phyloP scores from a whole-genome alignment of 1,284 basidiomycete genomes.

The Mixia osmundae region DNA sequence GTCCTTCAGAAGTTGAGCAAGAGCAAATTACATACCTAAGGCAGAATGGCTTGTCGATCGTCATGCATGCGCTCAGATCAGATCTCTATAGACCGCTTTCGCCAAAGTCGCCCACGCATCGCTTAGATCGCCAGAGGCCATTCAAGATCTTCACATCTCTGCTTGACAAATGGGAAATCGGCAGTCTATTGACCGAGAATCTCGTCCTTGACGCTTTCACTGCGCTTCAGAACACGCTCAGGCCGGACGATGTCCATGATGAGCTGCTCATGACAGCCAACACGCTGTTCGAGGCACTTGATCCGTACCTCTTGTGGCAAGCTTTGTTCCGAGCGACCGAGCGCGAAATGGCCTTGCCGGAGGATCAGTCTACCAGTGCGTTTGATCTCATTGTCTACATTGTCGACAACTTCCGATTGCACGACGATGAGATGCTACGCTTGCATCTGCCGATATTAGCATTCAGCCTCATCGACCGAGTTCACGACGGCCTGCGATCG shows the following conservation, averaged over 20 bases:
- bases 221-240: slow-evolving; percentile 37
- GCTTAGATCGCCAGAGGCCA: slow-evolving; percentile 46
- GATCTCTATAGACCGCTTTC: slow-evolving; percentile 1
- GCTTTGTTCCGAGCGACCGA: slow-evolving; percentile 32
- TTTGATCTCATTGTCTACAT: slow-evolving; percentile 25
- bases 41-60: slow-evolving; percentile 39
- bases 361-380: too few species aligned
- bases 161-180: slow-evolving; percentile 92
- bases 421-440: slow-evolving; percentile 28
- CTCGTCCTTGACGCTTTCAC: slow-evolving; percentile 58
- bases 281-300: slow-evolving; percentile 76
- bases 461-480: slow-evolving; percentile 35
- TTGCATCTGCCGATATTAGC: slow-evolving; percentile 60
- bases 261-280: slow-evolving; percentile 67
- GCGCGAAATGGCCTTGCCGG: too few species aligned
- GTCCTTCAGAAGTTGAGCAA: slow-evolving; percentile 48
- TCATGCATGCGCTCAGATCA: slow-evolving; percentile 43
- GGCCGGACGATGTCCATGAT: slow-evolving; percentile 32
- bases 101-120: slow-evolving; percentile 31
- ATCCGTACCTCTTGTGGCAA: slow-evolving; percentile 70
- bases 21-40: slow-evolving; percentile 46
- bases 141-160: slow-evolving; percentile 90
- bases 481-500: slow-evolving; percentile 27
- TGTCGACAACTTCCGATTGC: slow-evolving; percentile 24
- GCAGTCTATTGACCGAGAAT: slow-evolving; percentile 48